These are phyloP conservation scores for Talaromyces atroroseus DNA, from an alignment of 2,329 filamentous ascomycete genomes.

Conservation along the genomic window DNA sequence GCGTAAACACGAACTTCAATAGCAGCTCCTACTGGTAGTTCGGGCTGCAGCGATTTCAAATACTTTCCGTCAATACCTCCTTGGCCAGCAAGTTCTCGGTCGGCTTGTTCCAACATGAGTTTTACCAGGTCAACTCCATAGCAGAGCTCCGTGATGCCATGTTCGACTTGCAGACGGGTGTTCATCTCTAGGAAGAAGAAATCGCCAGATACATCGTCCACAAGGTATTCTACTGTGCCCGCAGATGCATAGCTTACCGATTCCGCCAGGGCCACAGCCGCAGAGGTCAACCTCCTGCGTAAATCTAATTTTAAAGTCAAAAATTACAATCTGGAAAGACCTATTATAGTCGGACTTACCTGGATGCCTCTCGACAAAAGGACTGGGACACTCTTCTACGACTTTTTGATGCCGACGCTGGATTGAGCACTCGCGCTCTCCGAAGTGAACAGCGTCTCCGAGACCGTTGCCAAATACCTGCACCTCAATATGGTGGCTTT, in stretches of 20 bases:
- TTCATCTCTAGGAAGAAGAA: slow-evolving; percentile 67
- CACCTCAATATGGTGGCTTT: slow-evolving; percentile 80
- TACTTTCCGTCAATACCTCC: slow-evolving; percentile 37
- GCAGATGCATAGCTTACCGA: slow-evolving; percentile 68
- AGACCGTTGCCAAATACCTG: slow-evolving; percentile 82
- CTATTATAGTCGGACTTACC: neutral
- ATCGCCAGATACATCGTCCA: slow-evolving; percentile 72
- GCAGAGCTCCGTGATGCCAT: slow-evolving; percentile 54
- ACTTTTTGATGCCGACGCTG: slow-evolving; percentile 88
- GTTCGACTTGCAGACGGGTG: slow-evolving; percentile 54
- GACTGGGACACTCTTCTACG: slow-evolving; percentile 81
- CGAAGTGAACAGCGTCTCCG: slow-evolving; percentile 74
- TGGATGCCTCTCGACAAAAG: slow-evolving; percentile 46
- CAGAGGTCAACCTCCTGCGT: slow-evolving; percentile 57
- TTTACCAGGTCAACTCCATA: slow-evolving; percentile 51
- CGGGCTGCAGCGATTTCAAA: slow-evolving; percentile 40
- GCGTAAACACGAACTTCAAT: slow-evolving; percentile 54
- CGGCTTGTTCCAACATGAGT: slow-evolving; percentile 53
- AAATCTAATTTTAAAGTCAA: slow-evolving; percentile 44
- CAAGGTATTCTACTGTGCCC: slow-evolving; percentile 85
- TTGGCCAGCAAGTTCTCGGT: slow-evolving; percentile 44
- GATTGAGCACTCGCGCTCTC: slow-evolving; percentile 82
- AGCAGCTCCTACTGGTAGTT: slow-evolving; percentile 42
- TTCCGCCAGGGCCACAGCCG: slow-evolving; percentile 63
- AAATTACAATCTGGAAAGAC: too few relatives aligned